These are phyloP conservation scores for Avena insularis DNA, from an alignment of 176 grass and related monocot genomes.

Conservation along the genomic window DNA sequence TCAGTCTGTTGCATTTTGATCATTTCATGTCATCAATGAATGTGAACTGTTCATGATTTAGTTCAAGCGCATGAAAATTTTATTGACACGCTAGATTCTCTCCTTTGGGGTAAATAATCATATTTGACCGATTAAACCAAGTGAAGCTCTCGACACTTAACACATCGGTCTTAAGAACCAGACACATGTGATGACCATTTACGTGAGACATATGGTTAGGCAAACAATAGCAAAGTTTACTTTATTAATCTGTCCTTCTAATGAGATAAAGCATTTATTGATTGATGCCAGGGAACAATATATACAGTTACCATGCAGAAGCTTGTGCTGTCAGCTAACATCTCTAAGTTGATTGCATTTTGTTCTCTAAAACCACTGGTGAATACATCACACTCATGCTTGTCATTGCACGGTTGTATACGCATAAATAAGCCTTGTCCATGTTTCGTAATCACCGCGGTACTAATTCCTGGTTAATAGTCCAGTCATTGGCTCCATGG, in stretches of 20 bases:
- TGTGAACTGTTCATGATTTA: background rate
- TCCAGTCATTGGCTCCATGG: background rate
- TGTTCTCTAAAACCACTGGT: background rate
- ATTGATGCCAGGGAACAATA: background rate
- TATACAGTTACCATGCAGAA: background rate
- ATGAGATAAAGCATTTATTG: constrained; percentile 20
- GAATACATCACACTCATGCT: constrained; percentile 10
- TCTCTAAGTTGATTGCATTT: background rate
- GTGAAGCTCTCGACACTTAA: background rate
- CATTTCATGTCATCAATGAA: constrained; percentile 13
- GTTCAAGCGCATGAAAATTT: background rate
- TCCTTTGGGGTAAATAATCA: background rate
- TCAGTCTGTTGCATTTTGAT: background rate
- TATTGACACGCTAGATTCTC: background rate
- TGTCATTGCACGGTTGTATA: background rate
- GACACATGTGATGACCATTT: background rate
- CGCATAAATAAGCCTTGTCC: background rate
- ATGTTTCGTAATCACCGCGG: background rate
- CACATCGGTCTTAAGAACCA: background rate
- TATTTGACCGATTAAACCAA: background rate
- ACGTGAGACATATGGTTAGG: background rate
- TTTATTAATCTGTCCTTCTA: background rate
- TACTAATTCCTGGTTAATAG: background rate
- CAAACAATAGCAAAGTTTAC: background rate
- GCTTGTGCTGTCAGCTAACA: constrained; percentile 7